These are phyloP conservation scores for Microglena sp. DNA, from an alignment of 139 green algal species.

Conservation along the genomic window DNA sequence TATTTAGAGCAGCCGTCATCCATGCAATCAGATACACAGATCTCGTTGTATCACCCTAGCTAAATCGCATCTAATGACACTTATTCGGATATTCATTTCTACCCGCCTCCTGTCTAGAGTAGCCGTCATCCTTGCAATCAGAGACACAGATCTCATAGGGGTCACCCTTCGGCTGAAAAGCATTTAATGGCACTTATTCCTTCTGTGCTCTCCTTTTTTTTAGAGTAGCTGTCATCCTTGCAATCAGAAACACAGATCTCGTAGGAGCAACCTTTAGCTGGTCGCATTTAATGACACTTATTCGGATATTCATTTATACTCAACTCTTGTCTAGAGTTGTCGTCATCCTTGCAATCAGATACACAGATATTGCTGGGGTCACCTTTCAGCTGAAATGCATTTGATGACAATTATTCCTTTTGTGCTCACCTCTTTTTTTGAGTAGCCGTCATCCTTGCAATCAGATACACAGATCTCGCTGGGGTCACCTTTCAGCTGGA, in stretches of 20 bases:
- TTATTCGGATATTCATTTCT: background rate
- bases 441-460: constrained; percentile 34
- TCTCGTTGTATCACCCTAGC: too few relatives aligned
- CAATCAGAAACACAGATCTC: too few relatives aligned
- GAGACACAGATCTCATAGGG: constrained; percentile 36
- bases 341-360: constrained; percentile 9
- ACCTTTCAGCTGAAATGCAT: too few relatives aligned
- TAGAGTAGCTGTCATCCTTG: too few relatives aligned
- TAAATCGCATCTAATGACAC: too few relatives aligned
- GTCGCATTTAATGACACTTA: too few relatives aligned
- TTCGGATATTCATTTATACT: background rate
- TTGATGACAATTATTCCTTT: too few relatives aligned
- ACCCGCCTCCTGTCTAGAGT: background rate
- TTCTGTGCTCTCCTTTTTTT: too few relatives aligned
- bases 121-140: constrained; percentile 7
- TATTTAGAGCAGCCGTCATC: too few relatives aligned
- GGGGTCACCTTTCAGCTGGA: constrained; percentile 34
- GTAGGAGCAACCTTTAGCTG: too few relatives aligned
- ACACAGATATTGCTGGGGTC: constrained; percentile 36
- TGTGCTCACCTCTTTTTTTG: constrained; percentile 20
- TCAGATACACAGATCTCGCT: constrained; percentile 34
- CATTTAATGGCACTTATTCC: too few relatives aligned
- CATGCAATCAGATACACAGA: too few relatives aligned
- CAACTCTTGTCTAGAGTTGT: background rate
- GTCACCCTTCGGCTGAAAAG: constrained; percentile 26